Evolutionary conservation across 192 early-diverging fungal species (phyloP), one percentile per base, ranked within the genome.

Genomic region (Podila clonocystis): DNA sequence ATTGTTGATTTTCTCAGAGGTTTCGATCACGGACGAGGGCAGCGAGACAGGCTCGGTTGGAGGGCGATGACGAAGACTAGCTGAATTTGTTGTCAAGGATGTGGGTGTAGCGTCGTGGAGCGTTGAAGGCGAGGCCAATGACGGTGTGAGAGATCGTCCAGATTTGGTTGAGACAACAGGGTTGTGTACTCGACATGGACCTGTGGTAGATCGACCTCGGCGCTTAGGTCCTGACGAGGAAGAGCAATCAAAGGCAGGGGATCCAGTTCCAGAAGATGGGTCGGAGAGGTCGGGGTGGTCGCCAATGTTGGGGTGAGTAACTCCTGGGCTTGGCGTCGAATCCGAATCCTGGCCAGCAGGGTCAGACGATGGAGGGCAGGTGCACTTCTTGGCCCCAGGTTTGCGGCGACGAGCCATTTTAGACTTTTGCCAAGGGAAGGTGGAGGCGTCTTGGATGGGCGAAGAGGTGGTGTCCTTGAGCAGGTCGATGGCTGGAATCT

Each of bases 1-100:
- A 69, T 22, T 72, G 67, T 80, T 80, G 48, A 80, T 80, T 73
- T 73, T 80, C 62, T 80, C 77, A 31, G 77, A 80, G 24, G 77
- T 80, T 62, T 80, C 77, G 57, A 80, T 80, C 20, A 80, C 77
- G 52, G 77, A 63, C 26, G 77, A 65, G 0, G 77, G 77, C 41
- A 80, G 30, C 45, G 67, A 36, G 19, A 57, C 60, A 12, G 66
- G 70, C 38, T 80, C 77, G 62, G 38, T 22, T 62, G 77, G 52
- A 22, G 77, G 77, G 9, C 70, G 65, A 66, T 80, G 77, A 9
- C 77, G 77, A 72, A 72, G 69, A 67, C 65, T 72, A 20, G 70
- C 41, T 30, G 50, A 62, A 60, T 60, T 79, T 22, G 31, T 60
- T 19, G 49, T 9, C 0, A 30, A 7, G 12, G 41, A 45, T 36